Conservation (phyloP, 2,329 filamentous ascomycete species). For the Neonectria sp. region DNA sequence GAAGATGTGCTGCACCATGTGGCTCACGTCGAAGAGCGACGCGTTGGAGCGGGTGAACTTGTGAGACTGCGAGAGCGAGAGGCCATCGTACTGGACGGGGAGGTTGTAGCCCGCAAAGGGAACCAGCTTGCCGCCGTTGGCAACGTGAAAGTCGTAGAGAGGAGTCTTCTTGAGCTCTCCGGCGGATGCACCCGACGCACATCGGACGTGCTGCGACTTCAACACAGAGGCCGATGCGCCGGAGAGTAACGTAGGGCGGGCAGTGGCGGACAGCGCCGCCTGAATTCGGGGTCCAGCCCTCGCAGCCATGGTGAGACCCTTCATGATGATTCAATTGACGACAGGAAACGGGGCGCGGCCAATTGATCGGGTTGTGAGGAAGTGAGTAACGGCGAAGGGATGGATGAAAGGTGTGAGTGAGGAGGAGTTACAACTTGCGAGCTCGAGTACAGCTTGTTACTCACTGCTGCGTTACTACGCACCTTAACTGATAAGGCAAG, state of each 20-base stretch:
- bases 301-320: conserved; percentile 50
- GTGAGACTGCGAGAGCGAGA: conserved; percentile 88
- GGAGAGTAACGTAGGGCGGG: conserved; percentile 42
- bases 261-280: conserved; percentile 41
- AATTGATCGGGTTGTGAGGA: conserved; percentile 36
- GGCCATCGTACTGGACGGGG: conserved; percentile 88
- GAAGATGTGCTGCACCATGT: conserved; percentile 95
- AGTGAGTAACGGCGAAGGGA: conserved; percentile 25
- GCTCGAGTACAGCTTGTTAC: conserved; percentile 9
- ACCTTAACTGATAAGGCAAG: conserved; percentile 30
- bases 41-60: conserved; percentile 89
- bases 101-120: conserved; percentile 95
- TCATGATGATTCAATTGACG: conserved; percentile 49
- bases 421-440: conserved; percentile 26
- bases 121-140: conserved; percentile 91
- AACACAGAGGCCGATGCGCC: conserved; percentile 30
- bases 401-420: conserved; percentile 25
- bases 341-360: conserved; percentile 21
- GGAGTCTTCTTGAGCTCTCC: conserved; percentile 73
- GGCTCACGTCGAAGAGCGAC: conserved; percentile 95
- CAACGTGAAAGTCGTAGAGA: conserved; percentile 84
- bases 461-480: conserved; percentile 28
- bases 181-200: conserved; percentile 47
- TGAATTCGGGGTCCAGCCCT: conserved; percentile 50
- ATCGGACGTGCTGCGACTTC: conserved; percentile 45